A percentile compares a stretch with the other conserved stretches of the same genome.
Evolutionary conservation across 495 filamentous ascomycete species (phyloP).

Genomic region (Aspergillus coremiiformis): DNA sequence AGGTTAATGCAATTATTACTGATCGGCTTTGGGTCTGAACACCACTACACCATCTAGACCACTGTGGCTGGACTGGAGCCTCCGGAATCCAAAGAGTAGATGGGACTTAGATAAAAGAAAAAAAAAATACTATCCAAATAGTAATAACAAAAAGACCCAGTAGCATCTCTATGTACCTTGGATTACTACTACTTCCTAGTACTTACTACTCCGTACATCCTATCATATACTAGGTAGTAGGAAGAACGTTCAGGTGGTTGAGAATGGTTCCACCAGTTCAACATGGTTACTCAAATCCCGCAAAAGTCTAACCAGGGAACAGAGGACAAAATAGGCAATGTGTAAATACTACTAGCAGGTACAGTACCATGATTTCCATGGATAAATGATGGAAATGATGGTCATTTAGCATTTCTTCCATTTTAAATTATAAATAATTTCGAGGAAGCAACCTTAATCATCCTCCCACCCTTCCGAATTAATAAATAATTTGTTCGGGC

Average conservation of each 20-base stretch:
- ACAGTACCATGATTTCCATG: neutral
- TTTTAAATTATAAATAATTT: neutral
- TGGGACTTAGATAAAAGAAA: neutral
- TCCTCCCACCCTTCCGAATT: neutral
- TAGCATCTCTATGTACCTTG: neutral
- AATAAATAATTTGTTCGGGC: neutral
- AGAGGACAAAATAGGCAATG: neutral
- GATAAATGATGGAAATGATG: neutral
- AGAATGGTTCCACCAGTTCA: constrained; percentile 3
- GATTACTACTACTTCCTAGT: neutral
- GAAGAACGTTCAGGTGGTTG: neutral
- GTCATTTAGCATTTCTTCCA: neutral
- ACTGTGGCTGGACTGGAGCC: neutral
- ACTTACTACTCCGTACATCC: no score
- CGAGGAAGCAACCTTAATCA: neutral
- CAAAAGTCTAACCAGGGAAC: neutral
- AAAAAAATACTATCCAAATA: neutral
- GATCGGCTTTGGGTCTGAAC: constrained; percentile 9
- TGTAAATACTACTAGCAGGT: neutral
- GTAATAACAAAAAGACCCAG: neutral
- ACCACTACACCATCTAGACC: constrained; percentile 9
- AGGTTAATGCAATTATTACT: neutral
- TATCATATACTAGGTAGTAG: neutral
- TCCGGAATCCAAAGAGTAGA: neutral
- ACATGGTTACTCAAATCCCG: neutral